Base-by-base conservation (phyloP, 1,139 yeast species). In the Nematodospora anomalae region DNA sequence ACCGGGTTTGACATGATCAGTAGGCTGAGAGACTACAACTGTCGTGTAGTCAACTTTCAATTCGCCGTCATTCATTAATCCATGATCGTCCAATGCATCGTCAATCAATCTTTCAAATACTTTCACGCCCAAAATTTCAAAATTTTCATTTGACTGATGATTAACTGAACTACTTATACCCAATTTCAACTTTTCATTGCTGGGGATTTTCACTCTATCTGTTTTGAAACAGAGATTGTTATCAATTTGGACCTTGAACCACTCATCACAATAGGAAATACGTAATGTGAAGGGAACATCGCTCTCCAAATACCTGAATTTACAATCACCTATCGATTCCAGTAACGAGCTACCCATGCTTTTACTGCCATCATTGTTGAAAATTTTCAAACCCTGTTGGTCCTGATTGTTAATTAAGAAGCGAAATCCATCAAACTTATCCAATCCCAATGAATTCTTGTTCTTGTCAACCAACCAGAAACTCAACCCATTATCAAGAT, bases 161-260 rank as follows among this genome's bases (percentile, higher is more conserved):
- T 71, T 51, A 15, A 49, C 46, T 13, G 26, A 21, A 3, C 81
- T 83, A 22, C 80, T 63, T 3, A 78, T 58, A 39, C 88, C 88
- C 36, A 83, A 48, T 37, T 58, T 64, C 41, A 66, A 67, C 4
- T 58, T 53, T 1, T 42, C 18, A 22, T 46, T 36, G 18, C 46
- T 35, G 14, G 72, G 73, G 15, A 79, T 51, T 16, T 55, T 50
- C 28, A 83, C 62, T 37, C 73, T 57, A 42, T 76, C 73, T 0
- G 89, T 80, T 53, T 79, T 80, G 59, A 83, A 78, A 53, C 89
- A 80, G 38, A 84, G 65, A 47, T 75, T 78, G 53, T 84, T 84
- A 54, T 84, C 88, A 30, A 82, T 60, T 47, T 84, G 88, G 12
- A 83, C 71, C 47, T 81, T 80, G 43, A 84, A 68, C 50, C 71